phyloP scores from a whole-genome alignment of 208 protist species.

The Endotrypanum monterogeii region DNA sequence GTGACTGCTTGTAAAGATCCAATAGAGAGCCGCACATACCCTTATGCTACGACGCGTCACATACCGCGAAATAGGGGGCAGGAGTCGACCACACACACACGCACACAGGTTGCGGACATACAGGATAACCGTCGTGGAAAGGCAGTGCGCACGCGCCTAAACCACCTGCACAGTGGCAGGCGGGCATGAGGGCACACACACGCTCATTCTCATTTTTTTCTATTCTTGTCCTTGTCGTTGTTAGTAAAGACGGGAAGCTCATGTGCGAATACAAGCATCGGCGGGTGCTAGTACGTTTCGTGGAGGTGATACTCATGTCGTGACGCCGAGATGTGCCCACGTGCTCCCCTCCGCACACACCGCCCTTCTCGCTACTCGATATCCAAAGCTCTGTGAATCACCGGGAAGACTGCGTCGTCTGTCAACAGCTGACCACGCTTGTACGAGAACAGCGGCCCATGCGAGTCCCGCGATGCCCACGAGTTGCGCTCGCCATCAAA shows the following conservation, averaged over 20 bases:
- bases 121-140: too few species aligned
- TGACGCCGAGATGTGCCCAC: not conserved
- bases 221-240: too few species aligned
- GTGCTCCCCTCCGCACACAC: not conserved
- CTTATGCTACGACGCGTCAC: not conserved
- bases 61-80: not conserved
- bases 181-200: too few species aligned
- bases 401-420: conserved; percentile 66
- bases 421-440: conserved; percentile 64
- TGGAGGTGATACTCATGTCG: not conserved
- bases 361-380: conserved; percentile 50
- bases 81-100: too few species aligned
- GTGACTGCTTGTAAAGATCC: not conserved
- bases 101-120: too few species aligned
- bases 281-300: not conserved
- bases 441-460: conserved; percentile 68
- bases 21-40: not conserved
- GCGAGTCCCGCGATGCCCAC: conserved; percentile 67
- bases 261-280: not conserved
- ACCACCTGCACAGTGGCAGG: not conserved
- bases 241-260: not conserved
- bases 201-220: not conserved
- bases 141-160: not conserved
- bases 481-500: conserved; percentile 76
- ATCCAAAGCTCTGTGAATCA: conserved; percentile 78